These are phyloP conservation scores for Ustilago esculenta DNA, from an alignment of 1,284 basidiomycete genomes.

Conservation along the genomic window DNA sequence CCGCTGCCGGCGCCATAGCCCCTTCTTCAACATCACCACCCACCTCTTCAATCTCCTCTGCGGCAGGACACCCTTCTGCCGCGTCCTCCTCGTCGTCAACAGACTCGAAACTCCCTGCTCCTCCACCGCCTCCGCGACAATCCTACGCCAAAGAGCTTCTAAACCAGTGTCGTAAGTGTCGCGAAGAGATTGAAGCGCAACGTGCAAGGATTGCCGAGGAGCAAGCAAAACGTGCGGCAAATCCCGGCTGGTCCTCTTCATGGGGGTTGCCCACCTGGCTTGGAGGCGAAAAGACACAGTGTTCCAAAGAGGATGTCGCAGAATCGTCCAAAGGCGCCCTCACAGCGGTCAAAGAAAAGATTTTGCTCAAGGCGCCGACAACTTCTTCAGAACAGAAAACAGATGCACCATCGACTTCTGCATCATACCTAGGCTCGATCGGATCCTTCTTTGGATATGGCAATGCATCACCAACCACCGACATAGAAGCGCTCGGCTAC, in stretches of 20 bases:
- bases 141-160: conserved; percentile 65
- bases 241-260: conserved; percentile 18
- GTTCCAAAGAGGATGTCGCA: not conserved
- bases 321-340: conserved; percentile 19
- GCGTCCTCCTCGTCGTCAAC: conserved; percentile 13
- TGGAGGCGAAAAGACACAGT: conserved; percentile 24
- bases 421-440: conserved; percentile 26
- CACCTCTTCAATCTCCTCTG: not conserved
- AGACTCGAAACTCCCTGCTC: conserved; percentile 28
- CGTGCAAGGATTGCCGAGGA: conserved; percentile 24
- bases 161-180: conserved; percentile 59
- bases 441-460: conserved; percentile 40
- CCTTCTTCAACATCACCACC: conserved; percentile 6
- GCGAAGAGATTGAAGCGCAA: conserved; percentile 56
- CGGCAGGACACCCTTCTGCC: conserved; percentile 14
- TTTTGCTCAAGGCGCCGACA: conserved; percentile 19
- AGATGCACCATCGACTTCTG: conserved; percentile 5
- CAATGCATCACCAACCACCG: conserved; percentile 1
- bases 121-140: conserved; percentile 52
- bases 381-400: conserved; percentile 1
- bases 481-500: conserved; percentile 10
- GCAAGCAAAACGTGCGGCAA: conserved; percentile 9
- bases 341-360: conserved; percentile 28
- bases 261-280: conserved; percentile 36
- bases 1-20: conserved; percentile 1